A percentile compares a stretch with the other conserved stretches of the same genome.
Conservation (phyloP, 495 filamentous ascomycete genomes). For the Neurospora sp. region DNA sequence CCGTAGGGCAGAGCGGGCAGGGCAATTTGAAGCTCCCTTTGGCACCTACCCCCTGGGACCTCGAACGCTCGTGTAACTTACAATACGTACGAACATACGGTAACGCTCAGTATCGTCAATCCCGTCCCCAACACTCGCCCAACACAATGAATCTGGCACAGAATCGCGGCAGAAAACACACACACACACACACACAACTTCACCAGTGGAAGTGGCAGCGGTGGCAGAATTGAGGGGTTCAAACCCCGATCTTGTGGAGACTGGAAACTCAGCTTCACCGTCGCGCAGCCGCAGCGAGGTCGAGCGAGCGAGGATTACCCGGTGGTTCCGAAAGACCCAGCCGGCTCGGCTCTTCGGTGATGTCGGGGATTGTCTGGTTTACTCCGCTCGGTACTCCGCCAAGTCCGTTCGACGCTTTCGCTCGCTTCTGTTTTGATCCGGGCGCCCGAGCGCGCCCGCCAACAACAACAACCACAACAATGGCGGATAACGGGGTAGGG, state of each 20-base stretch:
- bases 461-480: neutral
- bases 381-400: neutral
- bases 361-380: neutral
- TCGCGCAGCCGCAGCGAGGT: neutral
- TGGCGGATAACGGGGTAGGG: too few species aligned
- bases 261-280: neutral
- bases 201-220: too few species aligned
- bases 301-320: neutral
- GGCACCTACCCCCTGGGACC: neutral
- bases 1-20: neutral
- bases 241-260: neutral
- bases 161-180: too few species aligned
- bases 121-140: neutral
- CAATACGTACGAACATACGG: neutral
- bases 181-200: too few species aligned
- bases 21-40: neutral
- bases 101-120: neutral
- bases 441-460: neutral
- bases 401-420: neutral
- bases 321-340: neutral
- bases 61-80: neutral
- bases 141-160: neutral
- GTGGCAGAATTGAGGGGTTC: neutral
- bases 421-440: neutral
- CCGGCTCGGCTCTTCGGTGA: neutral